phyloP scores from a whole-genome alignment of 2,329 filamentous ascomycete species.

The Xylariomycetidae sp. region DNA sequence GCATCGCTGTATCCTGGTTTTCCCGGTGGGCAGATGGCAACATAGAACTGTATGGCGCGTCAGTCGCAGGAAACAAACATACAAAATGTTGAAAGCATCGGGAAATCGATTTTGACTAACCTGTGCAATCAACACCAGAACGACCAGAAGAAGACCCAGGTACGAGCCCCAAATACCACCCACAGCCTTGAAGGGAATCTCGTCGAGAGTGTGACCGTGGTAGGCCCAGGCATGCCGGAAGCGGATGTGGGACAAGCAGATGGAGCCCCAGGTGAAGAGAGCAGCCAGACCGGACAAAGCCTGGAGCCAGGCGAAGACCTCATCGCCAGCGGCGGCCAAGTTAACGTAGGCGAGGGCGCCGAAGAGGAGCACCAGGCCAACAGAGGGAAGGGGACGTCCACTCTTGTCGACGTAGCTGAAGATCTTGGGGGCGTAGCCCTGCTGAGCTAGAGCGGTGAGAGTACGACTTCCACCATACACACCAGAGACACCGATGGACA shows the following conservation, averaged over 20 bases:
- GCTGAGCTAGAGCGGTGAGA: constrained; percentile 53
- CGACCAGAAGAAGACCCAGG: constrained; percentile 54
- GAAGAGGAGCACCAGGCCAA: constrained; percentile 41
- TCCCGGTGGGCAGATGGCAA: constrained; percentile 33
- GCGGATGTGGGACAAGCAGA: constrained; percentile 64
- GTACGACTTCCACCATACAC: constrained; percentile 58
- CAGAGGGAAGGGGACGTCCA: constrained; percentile 50
- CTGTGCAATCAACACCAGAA: constrained; percentile 53
- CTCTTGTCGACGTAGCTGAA: constrained; percentile 55
- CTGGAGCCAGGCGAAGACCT: constrained; percentile 62
- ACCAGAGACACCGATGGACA: constrained; percentile 55
- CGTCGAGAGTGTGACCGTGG: constrained; percentile 58
- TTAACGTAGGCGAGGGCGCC: constrained; percentile 48
- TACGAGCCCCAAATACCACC: constrained; percentile 61
- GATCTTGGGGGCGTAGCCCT: constrained; percentile 53
- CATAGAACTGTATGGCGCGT: constrained; percentile 34
- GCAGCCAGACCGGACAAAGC: constrained; percentile 61
- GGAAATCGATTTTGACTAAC: constrained; percentile 22
- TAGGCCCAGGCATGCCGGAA: constrained; percentile 61
- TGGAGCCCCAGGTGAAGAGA: constrained; percentile 66
- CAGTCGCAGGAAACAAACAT: constrained; percentile 2
- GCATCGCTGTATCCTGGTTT: constrained; percentile 30
- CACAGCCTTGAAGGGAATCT: constrained; percentile 61
- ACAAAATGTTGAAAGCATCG: neutral
- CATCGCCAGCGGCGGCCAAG: constrained; percentile 37